phyloP scores from a whole-genome alignment of 139 green algal genomes.

The Spirogloea muscicola region DNA sequence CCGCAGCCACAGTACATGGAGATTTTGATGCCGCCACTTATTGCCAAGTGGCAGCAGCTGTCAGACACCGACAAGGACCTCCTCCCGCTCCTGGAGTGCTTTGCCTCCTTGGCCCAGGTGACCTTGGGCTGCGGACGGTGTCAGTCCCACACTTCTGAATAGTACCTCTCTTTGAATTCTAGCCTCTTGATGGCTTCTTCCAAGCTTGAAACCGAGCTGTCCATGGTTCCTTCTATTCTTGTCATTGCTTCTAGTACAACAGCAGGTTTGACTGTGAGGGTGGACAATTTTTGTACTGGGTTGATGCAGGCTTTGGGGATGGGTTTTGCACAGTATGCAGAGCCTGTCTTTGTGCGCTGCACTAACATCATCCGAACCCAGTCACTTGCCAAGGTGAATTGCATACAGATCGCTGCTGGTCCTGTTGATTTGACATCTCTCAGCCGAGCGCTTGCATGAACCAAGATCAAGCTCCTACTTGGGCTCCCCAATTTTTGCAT shows the following conservation, averaged over 20 bases:
- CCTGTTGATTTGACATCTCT: no score
- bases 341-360: slow-evolving; percentile 62
- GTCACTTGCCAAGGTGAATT: slow-evolving; percentile 48
- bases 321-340: slow-evolving; percentile 58
- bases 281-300: neutral
- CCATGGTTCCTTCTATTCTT: neutral
- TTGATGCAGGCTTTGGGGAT: slow-evolving; percentile 42
- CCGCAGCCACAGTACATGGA: slow-evolving; percentile 34
- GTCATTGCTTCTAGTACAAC: slow-evolving; percentile 2
- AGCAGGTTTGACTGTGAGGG: neutral
- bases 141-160: no score
- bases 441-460: no score
- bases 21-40: slow-evolving; percentile 54
- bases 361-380: slow-evolving; percentile 57
- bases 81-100: slow-evolving; percentile 82
- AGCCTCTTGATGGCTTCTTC: no score
- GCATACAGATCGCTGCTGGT: no score
- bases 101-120: slow-evolving; percentile 55
- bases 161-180: no score
- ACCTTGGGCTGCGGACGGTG: no score
- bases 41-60: slow-evolving; percentile 53
- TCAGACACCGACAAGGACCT: slow-evolving; percentile 65
- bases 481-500: no score
- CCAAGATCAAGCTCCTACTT: no score
- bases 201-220: no score